Conservation (phyloP, 495 filamentous ascomycete genomes). For the Trichoderma erinaceum region DNA sequence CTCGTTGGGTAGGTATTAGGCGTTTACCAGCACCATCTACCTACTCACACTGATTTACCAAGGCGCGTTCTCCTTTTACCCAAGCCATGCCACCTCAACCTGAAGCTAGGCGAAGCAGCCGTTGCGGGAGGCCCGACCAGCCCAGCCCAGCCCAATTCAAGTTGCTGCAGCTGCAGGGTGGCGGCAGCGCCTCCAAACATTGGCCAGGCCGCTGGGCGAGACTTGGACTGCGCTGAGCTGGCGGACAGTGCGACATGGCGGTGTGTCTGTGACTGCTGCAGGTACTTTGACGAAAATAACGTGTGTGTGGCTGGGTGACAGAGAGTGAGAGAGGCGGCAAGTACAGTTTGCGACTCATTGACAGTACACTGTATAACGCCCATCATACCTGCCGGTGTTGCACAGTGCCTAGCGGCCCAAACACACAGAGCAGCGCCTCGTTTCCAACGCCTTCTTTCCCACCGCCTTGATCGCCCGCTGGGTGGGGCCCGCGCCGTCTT, state of each 20-base stretch:
- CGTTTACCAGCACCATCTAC: too few species aligned
- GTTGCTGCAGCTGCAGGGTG: background rate
- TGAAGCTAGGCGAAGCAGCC: background rate
- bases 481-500: background rate
- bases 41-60: too few species aligned
- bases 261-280: background rate
- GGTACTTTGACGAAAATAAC: too few species aligned
- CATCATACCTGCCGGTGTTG: background rate
- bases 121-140: conserved; percentile 5
- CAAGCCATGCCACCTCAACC: background rate
- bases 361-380: background rate
- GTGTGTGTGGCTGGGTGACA: too few species aligned
- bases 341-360: background rate
- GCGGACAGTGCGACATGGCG: background rate
- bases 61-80: too few species aligned
- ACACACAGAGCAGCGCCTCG: background rate
- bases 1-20: too few species aligned
- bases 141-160: background rate
- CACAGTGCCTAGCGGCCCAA: background rate
- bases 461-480: background rate
- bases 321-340: too few species aligned
- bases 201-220: background rate
- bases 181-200: background rate
- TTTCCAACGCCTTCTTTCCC: background rate
- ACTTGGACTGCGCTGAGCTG: background rate